Conservation (phyloP, 2,329 filamentous ascomycete genomes). For the Aureobasidium zeae region DNA sequence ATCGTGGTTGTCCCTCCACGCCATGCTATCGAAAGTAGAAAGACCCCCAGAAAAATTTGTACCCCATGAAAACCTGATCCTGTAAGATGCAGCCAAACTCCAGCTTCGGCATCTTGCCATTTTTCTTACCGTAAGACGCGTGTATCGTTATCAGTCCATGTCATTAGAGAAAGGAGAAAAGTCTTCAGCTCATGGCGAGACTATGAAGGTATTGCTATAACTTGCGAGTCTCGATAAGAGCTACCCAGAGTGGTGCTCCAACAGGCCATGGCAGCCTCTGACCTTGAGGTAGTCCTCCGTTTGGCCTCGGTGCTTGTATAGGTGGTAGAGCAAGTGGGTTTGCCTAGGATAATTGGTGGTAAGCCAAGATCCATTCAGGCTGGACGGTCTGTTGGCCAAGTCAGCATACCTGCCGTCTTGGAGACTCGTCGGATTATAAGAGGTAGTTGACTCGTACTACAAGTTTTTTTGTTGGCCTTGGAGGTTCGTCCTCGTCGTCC, state of each 20-base stretch:
- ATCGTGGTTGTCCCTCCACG: conserved; percentile 1
- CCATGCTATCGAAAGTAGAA: conserved; percentile 8
- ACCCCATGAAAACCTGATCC: no score
- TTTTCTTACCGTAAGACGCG: no score
- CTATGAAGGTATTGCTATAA: conserved; percentile 11
- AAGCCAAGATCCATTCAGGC: conserved; percentile 16
- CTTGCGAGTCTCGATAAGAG: conserved; percentile 10
- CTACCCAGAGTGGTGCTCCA: conserved; percentile 6
- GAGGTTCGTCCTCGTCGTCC: conserved; percentile 38
- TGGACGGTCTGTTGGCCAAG: conserved; percentile 18
- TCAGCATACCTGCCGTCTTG: conserved; percentile 18
- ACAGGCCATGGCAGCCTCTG: conserved; percentile 13
- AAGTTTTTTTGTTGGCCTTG: conserved; percentile 28
- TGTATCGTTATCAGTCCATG: conserved; percentile 3
- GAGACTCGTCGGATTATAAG: conserved; percentile 18
- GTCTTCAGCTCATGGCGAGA: neutral
- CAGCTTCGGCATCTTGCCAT: no score
- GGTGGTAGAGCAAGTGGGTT: conserved; percentile 19
- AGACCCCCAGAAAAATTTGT: conserved; percentile 4
- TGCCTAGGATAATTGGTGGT: conserved; percentile 15
- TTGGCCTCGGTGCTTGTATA: conserved; percentile 21
- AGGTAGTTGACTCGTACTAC: conserved; percentile 20
- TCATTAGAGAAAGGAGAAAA: conserved; percentile 1
- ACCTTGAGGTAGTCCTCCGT: conserved; percentile 10
- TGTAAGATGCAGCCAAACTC: no score